Base-by-base conservation (phyloP, 495 filamentous ascomycete species). In the Penicillium canariense region DNA sequence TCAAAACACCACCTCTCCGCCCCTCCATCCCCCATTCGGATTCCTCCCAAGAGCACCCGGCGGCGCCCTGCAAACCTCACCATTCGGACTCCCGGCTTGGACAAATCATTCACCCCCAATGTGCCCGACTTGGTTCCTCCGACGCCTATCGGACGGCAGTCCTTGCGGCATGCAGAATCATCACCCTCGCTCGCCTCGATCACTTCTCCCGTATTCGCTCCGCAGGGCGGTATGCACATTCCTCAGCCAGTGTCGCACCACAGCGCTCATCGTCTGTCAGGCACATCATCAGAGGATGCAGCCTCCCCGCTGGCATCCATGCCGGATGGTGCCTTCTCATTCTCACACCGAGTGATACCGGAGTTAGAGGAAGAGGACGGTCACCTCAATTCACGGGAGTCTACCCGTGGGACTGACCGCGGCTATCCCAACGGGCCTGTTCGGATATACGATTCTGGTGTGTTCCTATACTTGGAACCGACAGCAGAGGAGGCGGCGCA, bases 381-480 rank as follows among this genome's bases (percentile, higher is more conserved):
- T 35, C 81, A 88, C 47, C 80, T 89, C 12, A 83, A 92, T 39
- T 86, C 85, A 32, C 80, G 72, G 61, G 94, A 76, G 84, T 90
- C 65, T 87, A 92, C 66, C 0, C 67, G 64, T 23, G 65, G 69
- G 20, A 69, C 62, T 34, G 74, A 90, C 4, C 91, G 91, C 20
- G 90, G 90, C 4, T 98, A 98, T 68, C 94, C 94, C 2, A 81
- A 93, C 61, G 94, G 94, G 0, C 94, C 94, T 0, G 87, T 97
- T 17, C 85, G 86, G 60, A 96, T 98, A 25, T 95, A 97, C 57
- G 86, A 91, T 38, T 86, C 91, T n/a, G 85, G 87, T n/a, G 88
- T 98, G 1, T 96, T 86, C 61, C 77, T 98, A 0, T 98, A 96
- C 56, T 72, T 96, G 35, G 94, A 98, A 68, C 94, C 94, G 4